Base-by-base conservation (phyloP, 148 eudicot species). In the Camellia granthamiana region DNA sequence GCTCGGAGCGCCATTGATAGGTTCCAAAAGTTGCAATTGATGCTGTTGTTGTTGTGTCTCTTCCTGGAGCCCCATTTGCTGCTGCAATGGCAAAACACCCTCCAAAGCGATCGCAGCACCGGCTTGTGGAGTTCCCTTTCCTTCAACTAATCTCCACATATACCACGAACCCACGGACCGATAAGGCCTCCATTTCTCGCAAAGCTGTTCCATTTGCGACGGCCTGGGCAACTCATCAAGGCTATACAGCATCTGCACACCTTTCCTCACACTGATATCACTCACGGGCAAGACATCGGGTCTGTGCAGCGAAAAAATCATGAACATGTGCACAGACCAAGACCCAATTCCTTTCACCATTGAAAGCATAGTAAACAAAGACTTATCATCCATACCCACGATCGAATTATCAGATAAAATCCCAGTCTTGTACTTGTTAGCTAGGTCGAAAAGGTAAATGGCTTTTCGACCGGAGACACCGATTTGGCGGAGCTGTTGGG, bases 241-340 rank as follows among this genome's bases (percentile, higher is more conserved):
- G 6, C 83, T 81, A 74, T 84, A 86, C 79, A 88, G 76, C 54
- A 84, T 18, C 73, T 86, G 87, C 78, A 88, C 87, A 10, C 91
- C 91, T 70, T 88, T 88, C 74, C 89, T 78, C 4, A 88, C 89
- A 18, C 89, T 89, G 52, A 86, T 69, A 71, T 88, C 91, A 43
- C 89, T 84, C 18, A 84, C 86, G 0, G 91, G 91, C 79, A 88
- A 81, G 38, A 88, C 91, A 74, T 88, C 91, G 42, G 91, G 91
- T 54, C 91, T 76, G 52, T 86, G 89, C 73, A 88, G 75, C 0
- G 91, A 86, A 56, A 86, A 86, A 7, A 88, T 88, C 91, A 86
- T 88, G 63, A 88, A 88, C 91, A 86, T 88, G 38, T 88, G 91
- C 4, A 88, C 91, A 8, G 91, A 63, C 67, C 67, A 63, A 63